Base-by-base conservation (phyloP, 768 basidiomycete genomes). In the Boletus rubescentipes region DNA sequence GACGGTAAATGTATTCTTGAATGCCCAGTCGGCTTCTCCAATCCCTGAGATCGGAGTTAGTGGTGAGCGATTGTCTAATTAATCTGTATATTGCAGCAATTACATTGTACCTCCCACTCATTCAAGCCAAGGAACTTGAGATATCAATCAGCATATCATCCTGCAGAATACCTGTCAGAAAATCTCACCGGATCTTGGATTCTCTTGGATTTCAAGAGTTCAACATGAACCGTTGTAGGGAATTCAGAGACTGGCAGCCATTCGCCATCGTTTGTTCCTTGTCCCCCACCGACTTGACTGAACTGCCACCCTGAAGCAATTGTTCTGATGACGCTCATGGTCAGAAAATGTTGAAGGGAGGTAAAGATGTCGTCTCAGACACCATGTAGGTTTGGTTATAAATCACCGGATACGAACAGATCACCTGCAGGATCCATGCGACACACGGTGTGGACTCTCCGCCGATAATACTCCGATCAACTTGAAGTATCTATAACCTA, bases 21-120 rank as follows among this genome's bases (percentile, higher is more conserved):
- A 98, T 18, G 77, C 75, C 95, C 95, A 97, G 34, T 86, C 81
- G 9, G 79, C 77, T 67, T 97, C 94, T 32, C 91, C 93, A 36
- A 97, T 76, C 95, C 94, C 93, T 95, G 54, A 38, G 31, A 21
- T n/a, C n/a, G n/a, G n/a, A 39, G 29, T 50, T 21, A 50, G 42
- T 34, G 40, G 23, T 38, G 38, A 46, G 37, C 15, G 6, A 20
- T 16, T 1, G 21, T n/a, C 45, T 14, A 20, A 18, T 18, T 9
- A 21, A 23, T 16, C 11, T 20, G 31, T 15, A 29, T 31, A 40
- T 5, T 18, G 51, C 39, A 12, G 38, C 4, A 67, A 83, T 61
- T 58, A 92, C 93, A 95, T 74, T 96, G 94, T 14, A 93, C 87
- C 61, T 93, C 88, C 86, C 88, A 92, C 68, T 96, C 94, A 56